Base-by-base conservation (phyloP, 768 basidiomycete genomes). In the Stropharia rugosoannulata region DNA sequence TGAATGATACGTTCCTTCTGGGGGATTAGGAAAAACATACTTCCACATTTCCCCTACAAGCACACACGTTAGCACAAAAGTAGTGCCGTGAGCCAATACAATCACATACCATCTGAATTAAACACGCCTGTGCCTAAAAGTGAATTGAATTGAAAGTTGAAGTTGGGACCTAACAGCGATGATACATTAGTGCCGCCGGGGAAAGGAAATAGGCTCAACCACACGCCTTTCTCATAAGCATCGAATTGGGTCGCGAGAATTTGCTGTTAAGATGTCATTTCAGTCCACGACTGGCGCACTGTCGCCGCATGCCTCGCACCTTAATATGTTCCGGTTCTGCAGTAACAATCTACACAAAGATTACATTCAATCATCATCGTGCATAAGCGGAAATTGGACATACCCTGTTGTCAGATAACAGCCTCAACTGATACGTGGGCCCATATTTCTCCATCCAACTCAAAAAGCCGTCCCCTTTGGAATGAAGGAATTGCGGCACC, bases 11-110 rank as follows among this genome's bases (percentile, higher is more conserved):
- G 12, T 18, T 42, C 7, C 10, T 46, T 43, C n/a, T 9, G 15
- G 11, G 27, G 38, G 11, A 46, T 25, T 10, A 43, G 37, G 8
- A 16, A 38, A 22, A 27, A 65, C 77, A 57, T 55, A 86, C 83
- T 84, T 87, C 87, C 87, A 88, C 68, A 81, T 76, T 0, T 84
- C 80, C 22, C 83, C 83, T 83, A 32, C 36, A 19, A 52, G 29
- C 16, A 3, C 27, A 55, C 8, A 55, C 32, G 15, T 37, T 32
- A 40, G 8, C 29, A 12, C 32, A 12, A 51, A 47, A 2, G 32
- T 8, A 42, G 16, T 22, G 0, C 50, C 27, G 37, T 10, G 27
- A 3, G 15, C 18, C 16, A 51, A 18, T 5, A 11, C 15, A 6
- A 19, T 18, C 9, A 18, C 68, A 11, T 61, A 78, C 81, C 83